A percentile compares a stretch with the other conserved stretches of the same genome.
Evolutionary conservation across 1,139 yeast species (phyloP).

Genomic region (Taphrina communis): DNA sequence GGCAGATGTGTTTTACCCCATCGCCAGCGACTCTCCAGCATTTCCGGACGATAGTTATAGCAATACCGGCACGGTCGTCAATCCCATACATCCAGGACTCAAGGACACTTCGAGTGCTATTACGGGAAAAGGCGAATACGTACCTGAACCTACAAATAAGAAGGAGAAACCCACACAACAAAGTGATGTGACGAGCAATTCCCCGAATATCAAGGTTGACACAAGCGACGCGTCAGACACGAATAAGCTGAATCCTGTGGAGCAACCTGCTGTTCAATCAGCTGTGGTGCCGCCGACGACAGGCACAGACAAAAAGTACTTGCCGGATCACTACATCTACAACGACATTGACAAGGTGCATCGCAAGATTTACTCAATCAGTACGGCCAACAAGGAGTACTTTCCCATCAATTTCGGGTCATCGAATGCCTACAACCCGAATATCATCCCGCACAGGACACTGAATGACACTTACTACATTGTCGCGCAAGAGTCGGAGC

Average conservation of each 20-base stretch:
- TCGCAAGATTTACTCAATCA: constrained; percentile 16
- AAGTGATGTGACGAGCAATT: background rate
- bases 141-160: background rate
- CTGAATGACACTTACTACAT: constrained; percentile 26
- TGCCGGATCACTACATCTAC: constrained; percentile 25
- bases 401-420: constrained; percentile 17
- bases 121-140: background rate
- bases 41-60: background rate
- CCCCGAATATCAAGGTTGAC: background rate
- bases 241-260: too few species aligned
- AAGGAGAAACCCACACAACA: background rate
- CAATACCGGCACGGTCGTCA: background rate
- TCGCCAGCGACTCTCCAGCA: constrained; percentile 1
- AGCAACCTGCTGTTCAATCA: too few species aligned
- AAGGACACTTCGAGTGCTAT: background rate
- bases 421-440: constrained; percentile 24
- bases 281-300: background rate
- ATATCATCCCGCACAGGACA: constrained; percentile 32
- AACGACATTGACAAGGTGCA: constrained; percentile 17
- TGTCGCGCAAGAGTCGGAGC: constrained; percentile 25
- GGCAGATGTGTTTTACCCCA: constrained; percentile 9
- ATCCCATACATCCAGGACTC: constrained; percentile 1
- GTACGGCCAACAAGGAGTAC: constrained; percentile 18
- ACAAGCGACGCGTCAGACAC: too few species aligned
- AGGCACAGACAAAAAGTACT: background rate